Evolutionary conservation across 441 rosid genomes (phyloP), one percentile per base, ranked within the genome.

Genomic region (Adansonia grandidieri): DNA sequence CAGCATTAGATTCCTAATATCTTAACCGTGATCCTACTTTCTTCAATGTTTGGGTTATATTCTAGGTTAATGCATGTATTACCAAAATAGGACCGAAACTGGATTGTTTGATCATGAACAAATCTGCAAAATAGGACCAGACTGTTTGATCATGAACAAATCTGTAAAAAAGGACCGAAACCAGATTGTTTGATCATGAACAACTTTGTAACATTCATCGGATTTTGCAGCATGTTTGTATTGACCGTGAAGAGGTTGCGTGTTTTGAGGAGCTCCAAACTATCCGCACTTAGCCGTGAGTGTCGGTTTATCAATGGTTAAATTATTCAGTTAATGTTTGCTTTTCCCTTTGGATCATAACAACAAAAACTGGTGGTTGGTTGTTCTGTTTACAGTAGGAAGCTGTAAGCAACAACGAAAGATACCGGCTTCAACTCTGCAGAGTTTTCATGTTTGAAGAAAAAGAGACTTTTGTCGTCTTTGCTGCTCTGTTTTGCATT

Each of bases 161-260:
- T 81, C 65, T 77, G 66, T 45, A 24, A 24, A 24, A 24, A 24
- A 24, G 28, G 28, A 24, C 10, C n/a, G 11, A 15, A 66, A n/a
- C 20, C 4, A 1, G 14, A 40, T 42, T 40, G 24, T 66, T 42
- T 42, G 0, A 5, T 65, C 19, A 15, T 9, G 47, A 66, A 19
- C 4, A 17, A n/a, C 71, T 81, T 70, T 77, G 66, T 45, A 69
- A 50, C 28, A 24, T 24, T 24, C 28, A 71, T 71, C 71, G 77
- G 76, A 45, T 28, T 62, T 81, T 82, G 72, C 87, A 92, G 96
- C 80, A 91, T 92, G 96, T 94, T 94, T 85, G 92, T 87, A 19
- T 88, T 91, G 3, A 87, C 88, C 0, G 96, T 88, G 82, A 94
- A 87, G 87, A 89, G 98, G 84, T 85, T 94, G 74, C 93, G 96